Percentiles rank a stretch among this genome's conserved stretches.
phyloP scores from a whole-genome alignment of 2,329 filamentous ascomycete species.

The Exophiala alcalophila region DNA sequence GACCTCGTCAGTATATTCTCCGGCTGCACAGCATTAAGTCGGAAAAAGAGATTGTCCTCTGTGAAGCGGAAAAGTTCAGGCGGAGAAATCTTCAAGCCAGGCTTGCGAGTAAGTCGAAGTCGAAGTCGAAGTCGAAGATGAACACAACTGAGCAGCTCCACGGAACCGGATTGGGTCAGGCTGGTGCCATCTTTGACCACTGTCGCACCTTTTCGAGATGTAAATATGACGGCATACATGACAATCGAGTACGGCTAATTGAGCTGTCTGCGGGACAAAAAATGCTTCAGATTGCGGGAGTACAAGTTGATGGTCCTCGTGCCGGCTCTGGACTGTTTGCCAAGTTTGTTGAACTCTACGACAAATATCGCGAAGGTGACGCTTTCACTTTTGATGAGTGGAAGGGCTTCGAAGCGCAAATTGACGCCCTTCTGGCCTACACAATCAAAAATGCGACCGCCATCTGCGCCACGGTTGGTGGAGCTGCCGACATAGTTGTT shows the following conservation, averaged over 20 bases:
- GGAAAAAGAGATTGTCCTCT: slow-evolving; percentile 6
- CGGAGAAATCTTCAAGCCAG: not conserved
- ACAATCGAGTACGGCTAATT: slow-evolving; percentile 9
- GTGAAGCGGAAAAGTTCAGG: not conserved
- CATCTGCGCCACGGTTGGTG: slow-evolving; percentile 12
- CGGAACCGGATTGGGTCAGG: not conserved
- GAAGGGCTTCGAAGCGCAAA: not conserved
- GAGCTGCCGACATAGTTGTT: slow-evolving; percentile 4
- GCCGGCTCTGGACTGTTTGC: not conserved
- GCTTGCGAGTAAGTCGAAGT: not conserved
- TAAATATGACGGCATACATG: slow-evolving; percentile 5
- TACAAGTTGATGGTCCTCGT: not conserved
- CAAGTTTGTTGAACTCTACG: not conserved
- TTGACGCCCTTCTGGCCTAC: not conserved
- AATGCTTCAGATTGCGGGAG: slow-evolving; percentile 6
- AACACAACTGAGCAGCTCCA: not conserved
- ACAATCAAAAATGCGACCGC: slow-evolving; percentile 8
- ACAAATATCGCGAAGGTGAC: not conserved
- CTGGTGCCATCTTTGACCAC: not conserved
- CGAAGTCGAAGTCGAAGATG: not conserved
- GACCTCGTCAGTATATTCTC: not conserved
- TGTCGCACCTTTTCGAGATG: not conserved
- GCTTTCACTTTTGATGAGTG: not conserved
- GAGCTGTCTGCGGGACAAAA: slow-evolving; percentile 13
- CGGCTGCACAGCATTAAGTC: slow-evolving; percentile 18